These are phyloP conservation scores for Suhomyces terraborum DNA, from an alignment of 1,139 yeast species.

Conservation along the genomic window DNA sequence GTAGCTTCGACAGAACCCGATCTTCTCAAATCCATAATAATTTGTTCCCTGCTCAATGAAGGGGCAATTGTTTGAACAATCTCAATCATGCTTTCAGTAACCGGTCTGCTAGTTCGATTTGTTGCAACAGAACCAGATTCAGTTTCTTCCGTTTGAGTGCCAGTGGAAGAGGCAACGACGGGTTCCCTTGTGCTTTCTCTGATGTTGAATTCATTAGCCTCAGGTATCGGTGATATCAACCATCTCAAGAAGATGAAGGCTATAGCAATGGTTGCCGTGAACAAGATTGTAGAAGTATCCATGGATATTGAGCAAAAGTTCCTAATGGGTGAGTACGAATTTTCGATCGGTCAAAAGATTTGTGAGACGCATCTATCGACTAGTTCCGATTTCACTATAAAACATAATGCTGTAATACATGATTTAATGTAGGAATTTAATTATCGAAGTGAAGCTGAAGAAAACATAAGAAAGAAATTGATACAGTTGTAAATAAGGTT, in stretches of 20 bases:
- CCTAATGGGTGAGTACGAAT: not conserved
- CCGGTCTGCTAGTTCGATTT: constrained; percentile 50
- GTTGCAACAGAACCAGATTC: constrained; percentile 25
- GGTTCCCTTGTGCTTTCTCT: constrained; percentile 18
- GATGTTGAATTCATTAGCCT: constrained; percentile 29
- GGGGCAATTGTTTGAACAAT: constrained; percentile 87
- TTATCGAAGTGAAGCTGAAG: too few species aligned
- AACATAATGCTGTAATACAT: too few species aligned
- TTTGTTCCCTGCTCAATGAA: constrained; percentile 65
- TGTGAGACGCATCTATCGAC: not conserved
- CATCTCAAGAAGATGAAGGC: constrained; percentile 63
- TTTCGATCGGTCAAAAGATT: too few species aligned
- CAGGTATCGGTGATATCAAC: constrained; percentile 59
- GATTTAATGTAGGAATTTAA: too few species aligned
- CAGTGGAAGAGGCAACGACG: constrained; percentile 13
- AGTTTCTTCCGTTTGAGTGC: constrained; percentile 18
- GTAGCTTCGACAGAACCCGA: constrained; percentile 84
- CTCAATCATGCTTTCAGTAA: constrained; percentile 81
- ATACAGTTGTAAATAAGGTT: too few species aligned
- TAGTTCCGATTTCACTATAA: too few species aligned
- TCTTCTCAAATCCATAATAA: constrained; percentile 59
- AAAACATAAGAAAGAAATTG: too few species aligned
- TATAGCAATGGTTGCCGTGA: constrained; percentile 49
- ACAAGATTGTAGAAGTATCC: constrained; percentile 57
- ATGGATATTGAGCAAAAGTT: constrained; percentile 24